Evolutionary conservation across 257 asterid genomes (phyloP).

Genomic region (Nyctanthes arbortristis): DNA sequence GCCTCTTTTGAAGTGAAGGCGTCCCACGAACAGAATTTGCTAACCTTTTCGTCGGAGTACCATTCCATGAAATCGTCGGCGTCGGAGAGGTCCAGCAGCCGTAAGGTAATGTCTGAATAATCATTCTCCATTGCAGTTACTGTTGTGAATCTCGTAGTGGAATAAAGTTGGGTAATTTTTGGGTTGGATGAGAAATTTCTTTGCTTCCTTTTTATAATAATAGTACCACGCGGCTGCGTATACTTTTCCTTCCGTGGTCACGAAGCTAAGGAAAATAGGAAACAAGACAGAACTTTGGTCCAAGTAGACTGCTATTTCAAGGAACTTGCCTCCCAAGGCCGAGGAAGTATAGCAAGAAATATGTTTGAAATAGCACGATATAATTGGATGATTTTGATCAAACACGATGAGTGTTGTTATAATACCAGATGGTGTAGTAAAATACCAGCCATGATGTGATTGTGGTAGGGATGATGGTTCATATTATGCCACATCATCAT

Average conservation of each 20-base stretch:
- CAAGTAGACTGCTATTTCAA: neutral
- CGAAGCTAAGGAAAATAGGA: constrained; percentile 2
- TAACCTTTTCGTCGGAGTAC: constrained; percentile 61
- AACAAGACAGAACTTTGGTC: constrained; percentile 20
- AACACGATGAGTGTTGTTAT: too few species aligned
- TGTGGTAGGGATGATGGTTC: too few species aligned
- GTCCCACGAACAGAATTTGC: constrained; percentile 70
- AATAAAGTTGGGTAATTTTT: neutral
- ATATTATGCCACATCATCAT: too few species aligned
- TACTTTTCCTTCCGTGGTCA: neutral
- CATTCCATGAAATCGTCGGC: constrained; percentile 60
- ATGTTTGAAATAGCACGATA: too few species aligned
- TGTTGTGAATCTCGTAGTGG: neutral
- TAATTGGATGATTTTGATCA: too few species aligned
- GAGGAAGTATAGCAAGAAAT: too few species aligned
- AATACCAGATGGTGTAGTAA: too few species aligned
- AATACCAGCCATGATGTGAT: too few species aligned
- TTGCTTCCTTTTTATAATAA: neutral
- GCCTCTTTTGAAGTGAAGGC: constrained; percentile 51
- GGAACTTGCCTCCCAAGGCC: too few species aligned
- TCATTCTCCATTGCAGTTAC: constrained; percentile 25
- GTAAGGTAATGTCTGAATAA: constrained; percentile 45
- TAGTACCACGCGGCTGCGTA: too few species aligned
- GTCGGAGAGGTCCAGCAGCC: constrained; percentile 55
- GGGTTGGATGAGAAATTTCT: neutral